Base-by-base conservation (phyloP, 2,329 filamentous ascomycete species). In the Fusarium citri region DNA sequence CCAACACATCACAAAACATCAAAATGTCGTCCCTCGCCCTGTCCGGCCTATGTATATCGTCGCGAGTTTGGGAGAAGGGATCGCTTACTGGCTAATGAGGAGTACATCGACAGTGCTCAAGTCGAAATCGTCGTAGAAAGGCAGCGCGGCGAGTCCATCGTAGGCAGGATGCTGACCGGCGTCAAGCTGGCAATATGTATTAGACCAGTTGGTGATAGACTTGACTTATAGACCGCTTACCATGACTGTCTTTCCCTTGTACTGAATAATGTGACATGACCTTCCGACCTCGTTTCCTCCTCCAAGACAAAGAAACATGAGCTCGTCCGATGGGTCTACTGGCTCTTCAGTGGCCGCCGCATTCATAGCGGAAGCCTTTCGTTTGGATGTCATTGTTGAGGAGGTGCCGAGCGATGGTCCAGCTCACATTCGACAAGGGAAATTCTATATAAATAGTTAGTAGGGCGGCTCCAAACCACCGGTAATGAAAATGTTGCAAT, bases 191-290 rank as follows among this genome's bases (percentile, higher is more conserved):
- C 49, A 61, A 58, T 43, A 49, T 30, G 61, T 46, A 67, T 76
- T 73, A 75, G 70, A 66, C 59, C 43, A 55, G 57, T 42, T 59
- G 26, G 31, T 34, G 49, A 30, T 48, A 42, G 37, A 55, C 41
- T 26, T 26, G 41, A 49, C 43, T 42, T 43, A 41, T 64, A 53
- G 47, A 57, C 25, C 34, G 55, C 76, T 74, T 84, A 97, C 94
- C 96, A 99, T 99, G 73, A 99, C 94, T 8, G 95, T 98, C 82
- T 99, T 99, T 67, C 96, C 96, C 83, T 98, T 99, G 87, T 99
- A 99, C 78, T 98, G 94, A 64, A 99, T 90, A 74, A 99, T 97
- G 79, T 99, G 96, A 80, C 96, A 98, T 72, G 96, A 98, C 72
- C 96, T 88, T 56, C 96, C 96, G 67, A 99, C 96, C 82, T 99